Base-by-base conservation (phyloP, 2,329 filamentous ascomycete species). In the Cucurbitaria berberidis region DNA sequence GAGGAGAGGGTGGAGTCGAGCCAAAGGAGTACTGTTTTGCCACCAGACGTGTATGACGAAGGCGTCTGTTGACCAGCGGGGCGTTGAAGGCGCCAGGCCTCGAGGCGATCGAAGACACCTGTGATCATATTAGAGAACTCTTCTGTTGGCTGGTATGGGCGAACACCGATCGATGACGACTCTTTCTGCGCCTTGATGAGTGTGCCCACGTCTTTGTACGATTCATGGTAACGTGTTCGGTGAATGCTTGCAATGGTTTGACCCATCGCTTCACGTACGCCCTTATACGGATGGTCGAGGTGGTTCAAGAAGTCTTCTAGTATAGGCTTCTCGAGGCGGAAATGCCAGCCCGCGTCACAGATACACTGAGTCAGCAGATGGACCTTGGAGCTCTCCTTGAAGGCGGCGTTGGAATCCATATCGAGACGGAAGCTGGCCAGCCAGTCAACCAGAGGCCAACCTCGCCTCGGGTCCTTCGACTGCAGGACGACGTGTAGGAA, bases 371-470 rank as follows among this genome's bases (percentile, higher is more conserved):
- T 91, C 16, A 99, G 81, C 26, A 99, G 80, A 61, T 95, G 89
- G 15, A 99, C 91, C 78, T 98, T 97, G 24, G 93, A 96, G 49
- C 93, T 96, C 74, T 99, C 96, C 74, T 99, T 99, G 83, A 99
- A 99, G 0, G 95, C 95, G 3, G 96, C 95, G 70, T 98, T 97
- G 0, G 93, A 97, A 5, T 86, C 82, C 88, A 98, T 93, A 72
- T 99, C 95, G 9, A 99, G 82, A 26, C 91, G 85, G 84, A 98
- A 98, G 48, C 87, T 86, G 41, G 89, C 85, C 18, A 99, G 81
- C 75, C 86, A 89, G 59, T 95, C 89, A 30, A 96, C 85, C 58
- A 99, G 83, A 60, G 96, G 93, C 80, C 89, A 92, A 3, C 87
- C 87, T 58, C 93, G 86, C 39, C 96, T 86, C 11, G 95, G 93